A percentile compares a stretch with the other conserved stretches of the same genome.
Conservation (phyloP, 306 rosid genomes). For the Malus asiatica region DNA sequence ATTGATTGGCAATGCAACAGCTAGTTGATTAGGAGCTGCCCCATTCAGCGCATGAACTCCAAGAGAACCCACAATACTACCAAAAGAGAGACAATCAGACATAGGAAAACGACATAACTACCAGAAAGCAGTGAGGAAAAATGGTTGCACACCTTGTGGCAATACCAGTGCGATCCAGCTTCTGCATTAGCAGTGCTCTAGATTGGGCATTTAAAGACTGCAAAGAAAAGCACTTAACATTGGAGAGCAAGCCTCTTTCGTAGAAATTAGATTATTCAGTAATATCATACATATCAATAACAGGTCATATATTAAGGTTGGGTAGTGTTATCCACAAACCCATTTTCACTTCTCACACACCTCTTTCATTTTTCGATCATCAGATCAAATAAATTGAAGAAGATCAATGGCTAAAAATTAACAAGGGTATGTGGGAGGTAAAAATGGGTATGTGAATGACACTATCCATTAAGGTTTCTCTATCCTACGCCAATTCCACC, state of each 20-base stretch:
- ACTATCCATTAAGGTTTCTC: neutral
- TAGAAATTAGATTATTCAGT: neutral
- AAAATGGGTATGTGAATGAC: too few species aligned
- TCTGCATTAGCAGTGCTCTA: conserved; percentile 89
- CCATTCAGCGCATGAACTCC: conserved; percentile 69
- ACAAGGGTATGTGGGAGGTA: too few species aligned
- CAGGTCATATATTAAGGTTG: neutral
- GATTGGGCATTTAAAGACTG: conserved; percentile 96
- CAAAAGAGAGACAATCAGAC: neutral
- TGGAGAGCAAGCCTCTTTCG: neutral
- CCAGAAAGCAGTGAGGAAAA: neutral
- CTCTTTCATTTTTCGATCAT: too few species aligned
- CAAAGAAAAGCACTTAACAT: conserved; percentile 6
- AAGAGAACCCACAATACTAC: conserved; percentile 63
- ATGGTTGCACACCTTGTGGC: conserved; percentile 56
- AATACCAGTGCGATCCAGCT: conserved; percentile 84
- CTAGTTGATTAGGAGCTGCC: conserved; percentile 49
- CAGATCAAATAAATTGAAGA: too few species aligned
- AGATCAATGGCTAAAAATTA: too few species aligned
- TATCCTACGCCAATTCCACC: neutral
- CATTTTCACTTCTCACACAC: too few species aligned
- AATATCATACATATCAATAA: neutral
- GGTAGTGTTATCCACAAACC: too few species aligned
- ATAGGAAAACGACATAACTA: neutral
- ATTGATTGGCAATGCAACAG: conserved; percentile 53